Conservation (phyloP, 2,329 filamentous ascomycete genomes). For the Chaetomium globosum region DNA sequence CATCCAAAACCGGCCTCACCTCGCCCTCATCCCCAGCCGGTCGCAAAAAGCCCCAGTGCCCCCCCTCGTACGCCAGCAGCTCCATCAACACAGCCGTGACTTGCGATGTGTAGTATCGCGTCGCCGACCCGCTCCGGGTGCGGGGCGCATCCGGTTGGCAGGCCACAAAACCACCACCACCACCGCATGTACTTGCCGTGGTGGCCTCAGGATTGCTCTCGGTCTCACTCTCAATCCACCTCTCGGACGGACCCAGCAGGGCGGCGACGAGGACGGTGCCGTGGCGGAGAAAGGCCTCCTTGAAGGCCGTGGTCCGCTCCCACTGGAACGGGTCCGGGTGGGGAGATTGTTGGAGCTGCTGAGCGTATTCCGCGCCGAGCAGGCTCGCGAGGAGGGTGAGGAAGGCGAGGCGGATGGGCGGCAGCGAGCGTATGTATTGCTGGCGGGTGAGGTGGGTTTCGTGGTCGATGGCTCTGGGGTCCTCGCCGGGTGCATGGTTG, state of each 20-base stretch:
- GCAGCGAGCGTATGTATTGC: constrained; percentile 4
- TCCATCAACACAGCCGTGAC: constrained; percentile 9
- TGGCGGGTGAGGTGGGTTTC: constrained; percentile 17
- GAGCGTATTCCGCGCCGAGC: neutral
- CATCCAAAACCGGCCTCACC: constrained; percentile 8
- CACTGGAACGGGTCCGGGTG: constrained; percentile 7
- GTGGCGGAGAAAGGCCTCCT: constrained; percentile 20
- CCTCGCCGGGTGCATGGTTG: neutral
- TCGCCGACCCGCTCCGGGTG: neutral
- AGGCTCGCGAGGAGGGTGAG: constrained; percentile 14
- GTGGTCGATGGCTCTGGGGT: neutral
- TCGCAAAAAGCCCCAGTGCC: neutral
- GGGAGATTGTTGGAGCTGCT: neutral
- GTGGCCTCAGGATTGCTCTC: no score
- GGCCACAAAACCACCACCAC: neutral
- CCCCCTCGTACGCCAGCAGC: constrained; percentile 18
- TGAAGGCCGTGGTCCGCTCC: constrained; percentile 18
- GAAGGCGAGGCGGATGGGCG: constrained; percentile 18
- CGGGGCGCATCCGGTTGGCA: neutral
- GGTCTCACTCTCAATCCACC: neutral
- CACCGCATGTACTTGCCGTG: no score
- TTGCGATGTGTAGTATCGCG: constrained; percentile 12
- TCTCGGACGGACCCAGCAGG: constrained; percentile 6
- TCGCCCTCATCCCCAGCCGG: neutral
- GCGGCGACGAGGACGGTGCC: constrained; percentile 15